Conservation (phyloP, 2,329 filamentous ascomycete genomes). For the Akanthomyces lecanii region DNA sequence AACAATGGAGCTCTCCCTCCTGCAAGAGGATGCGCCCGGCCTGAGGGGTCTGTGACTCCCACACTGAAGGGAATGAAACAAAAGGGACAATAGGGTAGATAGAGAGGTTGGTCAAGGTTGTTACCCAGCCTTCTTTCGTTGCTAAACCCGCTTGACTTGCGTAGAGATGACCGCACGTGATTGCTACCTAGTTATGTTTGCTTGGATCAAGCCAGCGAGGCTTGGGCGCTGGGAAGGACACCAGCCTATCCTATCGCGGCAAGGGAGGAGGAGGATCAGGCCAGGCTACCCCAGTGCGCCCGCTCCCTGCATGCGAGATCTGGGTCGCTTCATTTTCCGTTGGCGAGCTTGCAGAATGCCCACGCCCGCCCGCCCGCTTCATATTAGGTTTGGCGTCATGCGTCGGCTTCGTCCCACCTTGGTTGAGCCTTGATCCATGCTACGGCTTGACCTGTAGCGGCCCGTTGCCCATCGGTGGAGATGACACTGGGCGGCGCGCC, state of each 20-base stretch:
- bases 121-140: neutral
- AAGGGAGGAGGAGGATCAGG: neutral
- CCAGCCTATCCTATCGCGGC: neutral
- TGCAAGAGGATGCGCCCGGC: neutral
- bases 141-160: neutral
- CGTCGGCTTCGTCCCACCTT: neutral
- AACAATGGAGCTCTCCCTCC: constrained; percentile 11
- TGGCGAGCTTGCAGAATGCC: neutral
- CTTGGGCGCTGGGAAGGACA: too few relatives aligned
- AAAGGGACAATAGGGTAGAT: neutral
- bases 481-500: neutral
- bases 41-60: neutral
- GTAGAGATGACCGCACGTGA: constrained; percentile 1
- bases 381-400: too few relatives aligned
- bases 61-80: neutral
- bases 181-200: neutral
- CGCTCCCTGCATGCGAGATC: constrained; percentile 10
- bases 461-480: neutral
- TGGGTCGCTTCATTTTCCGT: neutral
- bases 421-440: too few relatives aligned
- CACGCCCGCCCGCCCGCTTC: too few relatives aligned
- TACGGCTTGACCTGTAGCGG: neutral
- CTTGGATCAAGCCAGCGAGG: neutral
- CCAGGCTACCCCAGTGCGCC: neutral
- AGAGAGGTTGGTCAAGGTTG: neutral